These are phyloP conservation scores for Capsella bursapastoris DNA, from an alignment of 345 rosid genomes.

Conservation along the genomic window DNA sequence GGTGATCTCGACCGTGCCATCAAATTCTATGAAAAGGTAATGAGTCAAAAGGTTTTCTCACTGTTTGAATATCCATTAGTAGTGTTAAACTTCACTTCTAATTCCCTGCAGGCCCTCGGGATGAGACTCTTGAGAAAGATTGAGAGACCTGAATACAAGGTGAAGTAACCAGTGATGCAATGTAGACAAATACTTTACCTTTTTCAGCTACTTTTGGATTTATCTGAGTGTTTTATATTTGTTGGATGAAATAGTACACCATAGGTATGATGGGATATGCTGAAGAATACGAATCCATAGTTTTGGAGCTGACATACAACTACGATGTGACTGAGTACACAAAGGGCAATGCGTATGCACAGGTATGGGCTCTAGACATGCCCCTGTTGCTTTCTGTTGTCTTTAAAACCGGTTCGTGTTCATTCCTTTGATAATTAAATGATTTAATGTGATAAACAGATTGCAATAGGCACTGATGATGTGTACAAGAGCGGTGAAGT, in stretches of 20 bases:
- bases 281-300: conserved; percentile 78
- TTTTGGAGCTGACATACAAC: conserved; percentile 82
- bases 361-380: conserved; percentile 49
- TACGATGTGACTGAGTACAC: conserved; percentile 90
- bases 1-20: conserved; percentile 85
- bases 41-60: not conserved
- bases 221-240: not conserved
- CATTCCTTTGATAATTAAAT: not conserved
- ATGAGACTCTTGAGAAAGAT: conserved; percentile 74
- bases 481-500: conserved; percentile 96
- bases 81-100: not conserved
- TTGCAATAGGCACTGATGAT: conserved; percentile 87
- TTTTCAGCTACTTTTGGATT: not conserved
- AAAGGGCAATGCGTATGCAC: conserved; percentile 93
- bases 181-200: not conserved
- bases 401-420: not conserved
- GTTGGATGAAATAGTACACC: conserved; percentile 59
- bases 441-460: conserved; percentile 46
- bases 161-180: conserved; percentile 29
- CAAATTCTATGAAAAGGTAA: conserved; percentile 93
- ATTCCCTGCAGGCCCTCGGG: conserved; percentile 71
- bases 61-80: not conserved
- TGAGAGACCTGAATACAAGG: conserved; percentile 86
- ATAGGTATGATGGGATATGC: conserved; percentile 92
- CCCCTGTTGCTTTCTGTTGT: conserved; percentile 13